Evolutionary conservation across 2,329 filamentous ascomycete genomes (phyloP).

Genomic region (Leptographium radiaticola): DNA sequence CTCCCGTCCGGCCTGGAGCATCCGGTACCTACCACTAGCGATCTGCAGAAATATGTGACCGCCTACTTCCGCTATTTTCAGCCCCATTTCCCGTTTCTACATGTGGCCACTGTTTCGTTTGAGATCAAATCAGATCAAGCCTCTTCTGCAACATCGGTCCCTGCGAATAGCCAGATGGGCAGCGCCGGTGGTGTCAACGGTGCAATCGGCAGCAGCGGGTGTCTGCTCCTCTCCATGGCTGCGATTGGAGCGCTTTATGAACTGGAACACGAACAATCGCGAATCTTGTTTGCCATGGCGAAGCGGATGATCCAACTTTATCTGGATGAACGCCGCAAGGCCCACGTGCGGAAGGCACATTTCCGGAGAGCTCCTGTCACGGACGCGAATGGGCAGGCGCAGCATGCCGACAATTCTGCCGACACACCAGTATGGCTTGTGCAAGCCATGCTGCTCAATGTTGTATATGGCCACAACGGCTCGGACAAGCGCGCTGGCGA

Average conservation of each 20-base stretch:
- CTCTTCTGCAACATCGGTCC: conserved; percentile 29
- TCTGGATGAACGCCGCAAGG: conserved; percentile 79
- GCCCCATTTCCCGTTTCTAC: conserved; percentile 87
- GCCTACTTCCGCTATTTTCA: conserved; percentile 89
- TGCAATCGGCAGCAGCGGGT: conserved; percentile 62
- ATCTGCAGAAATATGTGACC: conserved; percentile 80
- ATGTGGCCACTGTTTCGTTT: conserved; percentile 84
- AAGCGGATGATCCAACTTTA: conserved; percentile 94
- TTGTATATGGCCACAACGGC: conserved; percentile 91
- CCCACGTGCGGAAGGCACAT: conserved; percentile 58
- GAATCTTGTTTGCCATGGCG: conserved; percentile 78
- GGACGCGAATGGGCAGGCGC: conserved; percentile 14
- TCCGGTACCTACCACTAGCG: conserved; percentile 61
- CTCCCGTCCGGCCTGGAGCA: conserved; percentile 36
- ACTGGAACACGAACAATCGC: conserved; percentile 64
- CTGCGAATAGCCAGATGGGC: conserved; percentile 13
- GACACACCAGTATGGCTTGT: conserved; percentile 89
- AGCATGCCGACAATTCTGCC: conserved; percentile 29
- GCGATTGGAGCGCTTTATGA: conserved; percentile 68
- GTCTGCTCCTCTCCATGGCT: conserved; percentile 76
- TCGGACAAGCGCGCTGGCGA: conserved; percentile 83
- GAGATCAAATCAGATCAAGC: conserved; percentile 39
- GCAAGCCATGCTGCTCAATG: conserved; percentile 91
- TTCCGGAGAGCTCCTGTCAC: conserved; percentile 36
- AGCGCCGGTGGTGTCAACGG: neutral